These are phyloP conservation scores for Quercus variabilis DNA, from an alignment of 306 rosid genomes.

Conservation along the genomic window DNA sequence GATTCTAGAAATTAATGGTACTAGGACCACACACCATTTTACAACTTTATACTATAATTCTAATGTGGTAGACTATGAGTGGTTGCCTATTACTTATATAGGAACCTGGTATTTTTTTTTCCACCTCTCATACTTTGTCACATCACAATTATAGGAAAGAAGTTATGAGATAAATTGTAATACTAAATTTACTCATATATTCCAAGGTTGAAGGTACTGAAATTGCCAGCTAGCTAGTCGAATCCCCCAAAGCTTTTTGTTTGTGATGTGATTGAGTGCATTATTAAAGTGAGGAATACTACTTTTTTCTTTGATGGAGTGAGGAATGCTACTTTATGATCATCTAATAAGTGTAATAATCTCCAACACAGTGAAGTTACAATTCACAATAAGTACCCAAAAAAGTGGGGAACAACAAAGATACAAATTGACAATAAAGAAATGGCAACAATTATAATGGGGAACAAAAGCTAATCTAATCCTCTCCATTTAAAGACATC, in stretches of 20 bases:
- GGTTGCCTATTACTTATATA: no score
- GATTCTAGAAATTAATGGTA: no score
- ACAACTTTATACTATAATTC: no score
- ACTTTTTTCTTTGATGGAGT: neutral
- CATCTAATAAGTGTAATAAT: neutral
- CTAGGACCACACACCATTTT: rapidly evolving
- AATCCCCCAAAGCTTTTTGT: neutral
- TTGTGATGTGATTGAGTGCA: neutral
- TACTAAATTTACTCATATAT: no score
- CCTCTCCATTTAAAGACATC: neutral
- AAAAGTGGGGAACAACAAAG: no score
- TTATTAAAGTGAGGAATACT: neutral
- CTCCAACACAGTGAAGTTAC: no score
- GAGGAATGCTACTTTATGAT: neutral
- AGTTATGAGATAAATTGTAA: no score
- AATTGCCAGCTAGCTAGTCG: neutral
- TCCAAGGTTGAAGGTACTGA: neutral
- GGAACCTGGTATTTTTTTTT: rapidly evolving
- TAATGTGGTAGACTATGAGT: rapidly evolving
- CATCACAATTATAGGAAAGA: no score
- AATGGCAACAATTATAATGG: no score
- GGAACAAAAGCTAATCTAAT: neutral
- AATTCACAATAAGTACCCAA: no score
- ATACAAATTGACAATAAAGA: no score
- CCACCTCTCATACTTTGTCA: no score